Evolutionary conservation across 2,329 filamentous ascomycete species (phyloP).

Genomic region (Diaporthe destruens): DNA sequence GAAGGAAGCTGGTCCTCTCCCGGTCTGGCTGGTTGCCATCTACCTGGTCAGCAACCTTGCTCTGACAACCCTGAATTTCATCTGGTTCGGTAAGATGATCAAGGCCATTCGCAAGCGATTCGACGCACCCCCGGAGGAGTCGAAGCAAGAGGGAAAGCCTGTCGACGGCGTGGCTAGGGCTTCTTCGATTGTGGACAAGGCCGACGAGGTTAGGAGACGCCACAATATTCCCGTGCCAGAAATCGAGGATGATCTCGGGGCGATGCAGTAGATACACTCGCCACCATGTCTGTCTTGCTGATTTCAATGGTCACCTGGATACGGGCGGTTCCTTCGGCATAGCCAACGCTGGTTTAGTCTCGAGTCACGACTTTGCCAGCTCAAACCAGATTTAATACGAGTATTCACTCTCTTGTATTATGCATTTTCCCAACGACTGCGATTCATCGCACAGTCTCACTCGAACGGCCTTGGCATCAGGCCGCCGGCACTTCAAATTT

Average conservation of each 20-base stretch:
- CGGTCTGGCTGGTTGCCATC: constrained; percentile 75
- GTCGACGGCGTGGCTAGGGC: constrained; percentile 31
- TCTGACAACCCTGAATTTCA: constrained; percentile 82
- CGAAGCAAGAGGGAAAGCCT: constrained; percentile 46
- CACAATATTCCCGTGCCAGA: constrained; percentile 41
- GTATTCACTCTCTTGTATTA: neutral
- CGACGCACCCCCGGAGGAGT: constrained; percentile 58
- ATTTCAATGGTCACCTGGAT: neutral
- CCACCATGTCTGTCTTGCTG: neutral
- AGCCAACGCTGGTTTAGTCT: neutral
- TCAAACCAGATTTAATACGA: neutral
- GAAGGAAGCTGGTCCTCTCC: constrained; percentile 65
- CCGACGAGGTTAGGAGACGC: constrained; percentile 43
- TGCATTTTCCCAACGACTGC: constrained; percentile 2
- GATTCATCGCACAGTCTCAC: constrained; percentile 1
- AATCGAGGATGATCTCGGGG: constrained; percentile 43
- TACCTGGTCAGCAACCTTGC: constrained; percentile 79
- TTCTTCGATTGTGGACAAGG: constrained; percentile 34
- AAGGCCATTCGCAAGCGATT: constrained; percentile 83
- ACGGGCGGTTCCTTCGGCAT: neutral
- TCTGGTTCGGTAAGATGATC: constrained; percentile 92
- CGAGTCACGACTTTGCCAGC: constrained; percentile 4
- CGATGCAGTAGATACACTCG: constrained; percentile 42
- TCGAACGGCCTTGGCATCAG: constrained; percentile 17
- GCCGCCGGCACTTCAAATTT: constrained; percentile 31